Base-by-base conservation (phyloP, 2,329 filamentous ascomycete genomes). In the Colletotrichum musicola region DNA sequence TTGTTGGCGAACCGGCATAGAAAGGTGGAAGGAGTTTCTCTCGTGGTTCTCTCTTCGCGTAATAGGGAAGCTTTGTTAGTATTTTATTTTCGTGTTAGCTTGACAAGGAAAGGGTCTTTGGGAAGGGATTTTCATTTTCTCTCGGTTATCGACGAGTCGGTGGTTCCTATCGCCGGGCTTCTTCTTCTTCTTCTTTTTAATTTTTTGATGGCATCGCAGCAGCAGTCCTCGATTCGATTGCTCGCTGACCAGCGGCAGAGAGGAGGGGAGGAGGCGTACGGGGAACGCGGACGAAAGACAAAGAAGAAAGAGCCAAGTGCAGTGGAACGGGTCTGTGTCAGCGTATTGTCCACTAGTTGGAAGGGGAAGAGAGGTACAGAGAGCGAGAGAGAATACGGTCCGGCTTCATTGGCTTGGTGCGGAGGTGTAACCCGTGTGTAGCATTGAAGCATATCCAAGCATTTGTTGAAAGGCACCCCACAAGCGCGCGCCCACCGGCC, bases 1-100 rank as follows among this genome's bases (percentile, higher is more conserved):
- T 58, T 47, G 64, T 66, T 62, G 64, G 67, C 67, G 67, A 69
- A 68, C 38, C 57, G 63, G 67, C 57, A 68, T 69, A 69, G 63
- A 69, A 58, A 18, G 46, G 46, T 53, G 56, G 51, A 27, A 58
- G 57, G 57, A 58, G 56, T 69, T 63, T 44, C 40, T 49, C 62
- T 59, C 38, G 27, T 63, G 59, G 51, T 57, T 62, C 18, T 53
- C 57, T 53, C 53, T 57, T 40, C 56, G 46, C 51, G 58, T 53
- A 68, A 68, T 63, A 63, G 51, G 57, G 64, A 53, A 67, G 50
- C 46, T 63, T 27, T 66, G 47, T 59, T 55, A 60, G 60, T 25
- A 25, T 69, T 67, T 18, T 69, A 54, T 69, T 62, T 18, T 69
- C 54, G 56, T 56, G 62, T 66, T 35, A 35, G 13, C 44, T 53